phyloP scores from a whole-genome alignment of 2,329 filamentous ascomycete species.

The Rutstroemia sp. region DNA sequence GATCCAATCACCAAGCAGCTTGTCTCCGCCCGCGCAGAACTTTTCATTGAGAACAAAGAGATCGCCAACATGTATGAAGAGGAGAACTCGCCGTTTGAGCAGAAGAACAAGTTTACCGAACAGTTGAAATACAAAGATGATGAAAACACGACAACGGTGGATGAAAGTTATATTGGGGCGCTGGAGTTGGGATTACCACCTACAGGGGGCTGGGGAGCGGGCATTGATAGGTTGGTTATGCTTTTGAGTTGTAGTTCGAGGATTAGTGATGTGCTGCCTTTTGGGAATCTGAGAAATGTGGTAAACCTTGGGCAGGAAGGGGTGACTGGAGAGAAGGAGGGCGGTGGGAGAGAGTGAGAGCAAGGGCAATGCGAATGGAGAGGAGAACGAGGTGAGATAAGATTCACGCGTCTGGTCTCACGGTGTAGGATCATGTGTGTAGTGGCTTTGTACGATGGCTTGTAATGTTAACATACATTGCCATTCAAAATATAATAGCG shows the following conservation, averaged over 20 bases:
- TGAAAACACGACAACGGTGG: constrained; percentile 28
- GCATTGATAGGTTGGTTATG: constrained; percentile 88
- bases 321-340: too few species aligned
- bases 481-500: too few species aligned
- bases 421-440: too few species aligned
- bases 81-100: constrained; percentile 86
- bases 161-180: constrained; percentile 73
- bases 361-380: too few species aligned
- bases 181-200: constrained; percentile 88
- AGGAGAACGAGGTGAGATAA: too few species aligned
- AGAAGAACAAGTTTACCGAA: constrained; percentile 72
- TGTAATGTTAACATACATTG: too few species aligned
- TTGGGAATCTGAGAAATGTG: constrained; percentile 74
- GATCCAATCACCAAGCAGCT: constrained; percentile 65
- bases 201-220: constrained; percentile 91
- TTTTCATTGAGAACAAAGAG: constrained; percentile 75
- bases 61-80: constrained; percentile 97
- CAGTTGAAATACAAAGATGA: constrained; percentile 39
- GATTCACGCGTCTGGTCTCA: too few species aligned
- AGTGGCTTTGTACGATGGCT: too few species aligned
- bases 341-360: too few species aligned
- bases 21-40: constrained; percentile 75
- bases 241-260: constrained; percentile 70
- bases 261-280: constrained; percentile 81
- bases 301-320: constrained; percentile 35